Evolutionary conservation across 2,329 filamentous ascomycete species (phyloP).

Genomic region (Neonectria ditissima): DNA sequence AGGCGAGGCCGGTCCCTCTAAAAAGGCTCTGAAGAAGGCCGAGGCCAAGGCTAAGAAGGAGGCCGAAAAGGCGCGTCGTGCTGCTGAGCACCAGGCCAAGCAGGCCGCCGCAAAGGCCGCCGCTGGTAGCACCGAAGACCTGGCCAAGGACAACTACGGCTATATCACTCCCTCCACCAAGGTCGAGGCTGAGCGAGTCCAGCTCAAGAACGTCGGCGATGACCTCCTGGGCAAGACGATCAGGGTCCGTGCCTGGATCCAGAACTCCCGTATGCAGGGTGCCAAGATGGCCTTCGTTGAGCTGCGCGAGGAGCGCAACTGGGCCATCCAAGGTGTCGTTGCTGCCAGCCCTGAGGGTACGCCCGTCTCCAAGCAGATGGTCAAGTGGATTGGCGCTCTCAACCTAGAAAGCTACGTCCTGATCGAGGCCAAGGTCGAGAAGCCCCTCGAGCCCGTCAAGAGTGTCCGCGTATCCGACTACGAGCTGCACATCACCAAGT

Average conservation of each 20-base stretch:
- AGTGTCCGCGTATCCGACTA: constrained; percentile 82
- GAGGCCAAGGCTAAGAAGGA: constrained; percentile 90
- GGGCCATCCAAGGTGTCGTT: constrained; percentile 86
- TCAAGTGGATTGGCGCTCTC: constrained; percentile 85
- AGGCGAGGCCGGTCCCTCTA: constrained; percentile 38
- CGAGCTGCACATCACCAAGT: constrained; percentile 90
- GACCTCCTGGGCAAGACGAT: constrained; percentile 76
- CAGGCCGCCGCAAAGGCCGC: constrained; percentile 75
- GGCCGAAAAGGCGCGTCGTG: constrained; percentile 78
- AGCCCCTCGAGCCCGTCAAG: constrained; percentile 88
- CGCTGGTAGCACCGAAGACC: constrained; percentile 74
- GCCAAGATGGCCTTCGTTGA: constrained; percentile 94
- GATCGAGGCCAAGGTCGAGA: constrained; percentile 84
- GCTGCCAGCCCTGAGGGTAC: constrained; percentile 74
- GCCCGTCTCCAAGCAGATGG: constrained; percentile 84
- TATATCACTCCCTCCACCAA: constrained; percentile 70
- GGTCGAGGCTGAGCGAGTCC: constrained; percentile 66
- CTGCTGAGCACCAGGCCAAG: constrained; percentile 80
- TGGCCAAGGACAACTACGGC: constrained; percentile 84
- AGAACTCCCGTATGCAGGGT: constrained; percentile 88
- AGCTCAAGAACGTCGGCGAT: constrained; percentile 74
- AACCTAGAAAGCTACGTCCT: constrained; percentile 85
- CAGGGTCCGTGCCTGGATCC: constrained; percentile 82
- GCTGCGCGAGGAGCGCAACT: constrained; percentile 78
- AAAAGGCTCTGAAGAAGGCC: constrained; percentile 84